A percentile compares a stretch with the other conserved stretches of the same genome.
Evolutionary conservation across 306 rosid species (phyloP).

Genomic region (Cucumis sativus): DNA sequence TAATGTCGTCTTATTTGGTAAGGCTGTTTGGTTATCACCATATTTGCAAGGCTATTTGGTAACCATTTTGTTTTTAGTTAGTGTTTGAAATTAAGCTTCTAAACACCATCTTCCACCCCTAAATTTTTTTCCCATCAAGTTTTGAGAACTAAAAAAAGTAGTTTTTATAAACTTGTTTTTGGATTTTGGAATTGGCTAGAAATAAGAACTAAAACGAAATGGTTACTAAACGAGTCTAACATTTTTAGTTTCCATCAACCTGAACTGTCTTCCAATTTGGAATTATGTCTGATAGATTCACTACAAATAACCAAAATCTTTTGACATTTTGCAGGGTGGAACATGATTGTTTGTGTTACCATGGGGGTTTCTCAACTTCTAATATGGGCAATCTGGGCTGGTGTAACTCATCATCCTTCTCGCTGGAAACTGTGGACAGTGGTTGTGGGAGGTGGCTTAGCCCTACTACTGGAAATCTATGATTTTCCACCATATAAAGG

Average conservation of each 20-base stretch:
- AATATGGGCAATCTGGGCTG: conserved; percentile 60
- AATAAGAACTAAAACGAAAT: too few relatives aligned
- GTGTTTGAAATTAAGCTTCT: too few relatives aligned
- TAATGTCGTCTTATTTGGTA: neutral
- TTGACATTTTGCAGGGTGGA: conserved; percentile 45
- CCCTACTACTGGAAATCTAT: conserved; percentile 44
- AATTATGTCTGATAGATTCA: neutral
- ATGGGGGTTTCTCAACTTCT: conserved; percentile 50
- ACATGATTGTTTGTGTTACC: conserved; percentile 58
- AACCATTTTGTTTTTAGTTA: too few relatives aligned
- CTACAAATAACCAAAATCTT: neutral
- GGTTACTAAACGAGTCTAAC: too few relatives aligned
- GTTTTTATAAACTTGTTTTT: too few relatives aligned
- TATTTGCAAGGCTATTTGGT: too few relatives aligned
- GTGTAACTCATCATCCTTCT: conserved; percentile 41
- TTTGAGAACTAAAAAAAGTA: too few relatives aligned
- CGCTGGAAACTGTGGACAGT: conserved; percentile 53
- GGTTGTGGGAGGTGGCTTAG: conserved; percentile 42
- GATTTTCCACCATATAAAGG: conserved; percentile 68
- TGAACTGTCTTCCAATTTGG: neutral
- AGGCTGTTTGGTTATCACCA: too few relatives aligned
- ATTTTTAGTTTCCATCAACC: neutral
- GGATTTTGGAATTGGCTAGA: too few relatives aligned
- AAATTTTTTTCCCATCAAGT: too few relatives aligned
- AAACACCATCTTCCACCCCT: too few relatives aligned